These are phyloP conservation scores for Dioscorea zingiberensis DNA, from an alignment of 106 monocot species.

Conservation along the genomic window DNA sequence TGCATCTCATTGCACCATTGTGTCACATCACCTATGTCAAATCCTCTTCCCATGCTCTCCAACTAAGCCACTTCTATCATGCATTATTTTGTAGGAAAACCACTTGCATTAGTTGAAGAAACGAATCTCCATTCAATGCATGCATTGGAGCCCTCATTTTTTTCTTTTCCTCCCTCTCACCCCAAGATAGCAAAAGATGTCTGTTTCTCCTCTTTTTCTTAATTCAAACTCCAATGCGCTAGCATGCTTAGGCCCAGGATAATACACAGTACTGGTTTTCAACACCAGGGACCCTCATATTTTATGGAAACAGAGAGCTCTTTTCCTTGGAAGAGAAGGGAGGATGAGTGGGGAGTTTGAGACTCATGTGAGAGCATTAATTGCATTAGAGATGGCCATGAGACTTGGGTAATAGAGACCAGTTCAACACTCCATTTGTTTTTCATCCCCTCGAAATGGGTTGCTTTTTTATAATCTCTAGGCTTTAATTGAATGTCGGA, in stretches of 20 bases:
- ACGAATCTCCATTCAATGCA: constrained; percentile 25
- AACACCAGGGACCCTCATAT: not conserved
- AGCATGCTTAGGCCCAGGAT: constrained; percentile 7
- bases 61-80: not conserved
- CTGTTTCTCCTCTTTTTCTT: constrained; percentile 21
- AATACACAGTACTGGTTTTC: not conserved
- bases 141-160: constrained; percentile 13
- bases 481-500: too few species aligned
- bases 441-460: constrained; percentile 6
- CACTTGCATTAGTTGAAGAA: not conserved
- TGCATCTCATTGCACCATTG: not conserved
- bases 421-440: constrained; percentile 18
- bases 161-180: constrained; percentile 11
- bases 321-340: constrained; percentile 6
- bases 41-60: constrained; percentile 2
- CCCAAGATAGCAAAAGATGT: constrained; percentile 20
- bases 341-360: constrained; percentile 1
- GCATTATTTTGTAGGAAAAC: too few species aligned
- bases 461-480: constrained; percentile 7
- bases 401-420: constrained; percentile 14
- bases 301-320: constrained; percentile 2
- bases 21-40: constrained; percentile 1
- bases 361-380: constrained; percentile 24
- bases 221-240: constrained; percentile 16
- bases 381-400: constrained; percentile 15